Conservation (phyloP, 371 early-diverging fungal species). For the Syncephalastrum monosporum region DNA sequence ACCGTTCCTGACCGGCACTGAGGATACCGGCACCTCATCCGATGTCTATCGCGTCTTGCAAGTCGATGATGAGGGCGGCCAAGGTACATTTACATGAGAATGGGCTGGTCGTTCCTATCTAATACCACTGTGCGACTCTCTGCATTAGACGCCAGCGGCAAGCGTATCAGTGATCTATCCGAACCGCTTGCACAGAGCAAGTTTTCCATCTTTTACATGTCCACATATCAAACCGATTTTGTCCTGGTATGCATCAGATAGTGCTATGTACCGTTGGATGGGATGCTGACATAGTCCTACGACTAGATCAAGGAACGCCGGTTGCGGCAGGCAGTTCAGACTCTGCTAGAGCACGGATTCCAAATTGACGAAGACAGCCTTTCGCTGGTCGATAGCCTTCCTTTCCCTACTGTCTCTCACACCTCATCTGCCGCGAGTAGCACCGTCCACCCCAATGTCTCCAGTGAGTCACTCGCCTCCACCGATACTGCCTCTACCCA, state of each 20-base stretch:
- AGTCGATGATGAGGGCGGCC: slow-evolving; percentile 69
- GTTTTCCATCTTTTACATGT: slow-evolving; percentile 68
- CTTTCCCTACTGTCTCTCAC: slow-evolving; percentile 6
- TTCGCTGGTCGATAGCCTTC: slow-evolving; percentile 20
- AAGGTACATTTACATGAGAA: slow-evolving; percentile 38
- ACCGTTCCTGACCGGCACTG: slow-evolving; percentile 35
- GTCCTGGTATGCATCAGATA: slow-evolving; percentile 52
- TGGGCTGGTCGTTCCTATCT: not conserved
- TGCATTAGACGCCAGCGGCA: slow-evolving; percentile 62
- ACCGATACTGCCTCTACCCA: slow-evolving; percentile 9
- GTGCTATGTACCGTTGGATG: no score
- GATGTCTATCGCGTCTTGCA: slow-evolving; percentile 70
- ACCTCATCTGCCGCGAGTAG: slow-evolving; percentile 1
- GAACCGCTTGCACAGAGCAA: slow-evolving; percentile 66
- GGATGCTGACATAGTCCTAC: no score
- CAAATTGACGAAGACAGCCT: slow-evolving; percentile 50
- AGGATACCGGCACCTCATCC: slow-evolving; percentile 41
- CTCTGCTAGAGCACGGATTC: slow-evolving; percentile 53
- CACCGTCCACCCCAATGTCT: slow-evolving; percentile 9
- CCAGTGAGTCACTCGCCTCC: slow-evolving; percentile 12
- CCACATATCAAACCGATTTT: slow-evolving; percentile 75
- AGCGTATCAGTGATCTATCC: slow-evolving; percentile 72
- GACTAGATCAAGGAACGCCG: slow-evolving; percentile 63
- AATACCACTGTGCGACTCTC: not conserved
- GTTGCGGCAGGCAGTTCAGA: slow-evolving; percentile 54